These are phyloP conservation scores for Naegleria fowleri DNA, from an alignment of 208 protist species.

Conservation along the genomic window DNA sequence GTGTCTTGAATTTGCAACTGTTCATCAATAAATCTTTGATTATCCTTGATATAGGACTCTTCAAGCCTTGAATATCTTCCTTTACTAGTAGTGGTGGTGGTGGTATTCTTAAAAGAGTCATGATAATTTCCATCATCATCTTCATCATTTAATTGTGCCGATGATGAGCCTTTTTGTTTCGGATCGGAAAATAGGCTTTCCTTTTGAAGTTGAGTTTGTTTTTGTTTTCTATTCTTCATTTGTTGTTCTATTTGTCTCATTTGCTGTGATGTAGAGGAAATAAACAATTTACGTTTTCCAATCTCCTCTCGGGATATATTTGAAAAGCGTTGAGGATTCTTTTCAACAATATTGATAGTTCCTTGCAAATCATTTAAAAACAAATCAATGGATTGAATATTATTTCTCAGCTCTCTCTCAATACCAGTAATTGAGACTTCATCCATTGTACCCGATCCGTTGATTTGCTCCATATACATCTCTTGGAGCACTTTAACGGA, in stretches of 20 bases:
- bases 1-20: background rate
- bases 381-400: background rate
- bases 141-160: background rate
- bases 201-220: background rate
- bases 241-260: conserved; percentile 3
- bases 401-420: background rate
- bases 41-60: background rate
- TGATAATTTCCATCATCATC: background rate
- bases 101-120: background rate
- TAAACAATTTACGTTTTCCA: background rate
- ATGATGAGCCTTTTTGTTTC: too few species aligned
- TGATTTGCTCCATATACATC: background rate
- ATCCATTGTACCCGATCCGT: too few species aligned
- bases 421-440: background rate
- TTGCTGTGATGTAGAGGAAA: background rate
- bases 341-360: background rate
- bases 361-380: background rate
- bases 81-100: background rate
- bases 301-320: background rate
- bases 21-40: conserved; percentile 14
- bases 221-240: background rate
- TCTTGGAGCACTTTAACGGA: background rate
- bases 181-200: background rate
- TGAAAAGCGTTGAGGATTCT: background rate
- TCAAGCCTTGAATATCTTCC: background rate